Base-by-base conservation (phyloP, 2,329 filamentous ascomycete genomes). In the Chaetomium olivaceum region DNA sequence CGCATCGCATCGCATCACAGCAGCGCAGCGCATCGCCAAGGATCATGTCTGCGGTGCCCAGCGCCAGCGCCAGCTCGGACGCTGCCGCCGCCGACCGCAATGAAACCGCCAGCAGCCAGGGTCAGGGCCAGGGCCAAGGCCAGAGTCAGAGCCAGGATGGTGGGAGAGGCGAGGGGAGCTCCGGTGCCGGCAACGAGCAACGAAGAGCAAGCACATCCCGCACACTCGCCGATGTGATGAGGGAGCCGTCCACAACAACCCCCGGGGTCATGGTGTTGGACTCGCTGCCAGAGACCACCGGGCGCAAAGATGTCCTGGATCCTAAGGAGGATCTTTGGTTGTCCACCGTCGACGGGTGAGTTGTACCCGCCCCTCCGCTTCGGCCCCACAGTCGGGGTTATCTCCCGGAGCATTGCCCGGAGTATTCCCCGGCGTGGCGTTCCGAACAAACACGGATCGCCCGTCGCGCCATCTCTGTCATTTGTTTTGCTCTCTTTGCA, bases 321-420 rank as follows among this genome's bases (percentile, higher is more conserved):
- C 78, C 77, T 8, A 78, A 76, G 64, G 78, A 81, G 62, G 82
- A 83, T 69, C 75, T 83, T 27, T 83, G 81, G 81, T 71, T 83
- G 55, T 80, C 79, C 61, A 82, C 80, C n/a, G 77, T 76, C 23
- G 81, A 83, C 70, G 82, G 80, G 79, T 81, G 72, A 75, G 78
- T 74, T 63, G 58, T 31, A 55, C 46, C 33, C 36, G 36, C 50
- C 33, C n/a, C 52, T 46, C 39, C 62, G 60, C 39, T 46, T 46
- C 56, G 60, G 64, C 60, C 60, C 60, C 64, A 63, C 60, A 51
- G 48, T 29, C 46, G 46, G 46, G 46, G 16, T 21, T 27, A 5
- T 31, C n/a, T 12, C 6, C 50, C 33, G 56, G 23, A 4, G 55
- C 36, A 5, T 31, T 14, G 11, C 16, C 48, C 31, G 55, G 21